Evolutionary conservation across 192 early-diverging fungal genomes (phyloP), one percentile per base, ranked within the genome.

Genomic region (Umbelopsis vinacea): DNA sequence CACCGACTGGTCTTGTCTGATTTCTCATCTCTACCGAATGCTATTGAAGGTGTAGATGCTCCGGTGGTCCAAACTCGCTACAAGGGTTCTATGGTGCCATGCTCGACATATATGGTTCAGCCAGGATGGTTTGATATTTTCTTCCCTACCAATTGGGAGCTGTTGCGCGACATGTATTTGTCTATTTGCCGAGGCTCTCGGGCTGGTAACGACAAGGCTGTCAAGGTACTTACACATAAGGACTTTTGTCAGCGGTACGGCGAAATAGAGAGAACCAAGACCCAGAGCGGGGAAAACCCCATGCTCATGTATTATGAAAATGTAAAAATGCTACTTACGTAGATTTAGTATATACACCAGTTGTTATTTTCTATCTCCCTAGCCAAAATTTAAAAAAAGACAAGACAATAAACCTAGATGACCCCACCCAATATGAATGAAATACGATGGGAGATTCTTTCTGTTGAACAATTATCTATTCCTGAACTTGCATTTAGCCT

Each of bases 111-210:
- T 72, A 91, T 99, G 80, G 96, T 99, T 9, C 94, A 96, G 79
- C 97, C 96, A 6, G 97, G 97, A 12, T 97, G 90, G 89, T 99
- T 99, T 83, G 97, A 99, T 76, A 97, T 99, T 54, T 98, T 99
- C 81, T 99, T 98, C 76, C 97, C 97, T 4, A 98, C 96, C 23
- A 92, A 99, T 79, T 99, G 97, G 88, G 94, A 94, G 74, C 79
- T 95, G 17, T 72, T 96, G 76, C 74, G 78, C 71, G 87, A 89
- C 43, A 83, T 99, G 82, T 96, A 99, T 79, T 80, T 85, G 23
- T 68, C 75, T 17, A 83, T 92, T 2, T 91, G 92, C 76, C 82
- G 85, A 46, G 72, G 73, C n/a, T 68, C 70, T 67, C 43, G 45
- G 68, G 69, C 70, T 77, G 75, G 76, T 37, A 52, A 74, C 45